These are phyloP conservation scores for Sugiyamaella grinbergsii DNA, from an alignment of 1,139 yeast genomes.

Conservation along the genomic window DNA sequence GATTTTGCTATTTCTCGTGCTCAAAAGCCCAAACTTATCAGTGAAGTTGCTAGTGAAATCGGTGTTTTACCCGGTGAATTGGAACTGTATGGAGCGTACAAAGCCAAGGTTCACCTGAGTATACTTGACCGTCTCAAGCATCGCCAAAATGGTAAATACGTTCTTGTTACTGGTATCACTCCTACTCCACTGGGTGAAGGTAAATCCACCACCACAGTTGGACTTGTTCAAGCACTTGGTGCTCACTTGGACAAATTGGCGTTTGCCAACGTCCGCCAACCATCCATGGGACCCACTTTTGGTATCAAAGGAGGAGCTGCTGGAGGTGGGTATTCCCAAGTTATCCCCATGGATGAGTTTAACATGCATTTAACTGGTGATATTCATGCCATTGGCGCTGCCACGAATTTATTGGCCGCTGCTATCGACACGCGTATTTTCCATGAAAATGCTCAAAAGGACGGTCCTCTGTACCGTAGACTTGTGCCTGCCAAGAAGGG, in stretches of 20 bases:
- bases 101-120: slow-evolving; percentile 83
- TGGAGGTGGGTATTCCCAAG: slow-evolving; percentile 98
- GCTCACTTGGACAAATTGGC: slow-evolving; percentile 86
- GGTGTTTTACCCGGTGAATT: slow-evolving; percentile 81
- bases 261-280: slow-evolving; percentile 96
- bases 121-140: slow-evolving; percentile 68
- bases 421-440: slow-evolving; percentile 98
- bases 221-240: slow-evolving; percentile 97
- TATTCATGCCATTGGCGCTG: slow-evolving; percentile 95
- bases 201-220: slow-evolving; percentile 95
- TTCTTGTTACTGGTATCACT: slow-evolving; percentile 94
- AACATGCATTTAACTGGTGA: slow-evolving; percentile 98
- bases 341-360: slow-evolving; percentile 98
- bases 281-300: slow-evolving; percentile 98
- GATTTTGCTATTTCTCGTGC: slow-evolving; percentile 90
- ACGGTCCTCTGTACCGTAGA: slow-evolving; percentile 81
- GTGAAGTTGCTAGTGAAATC: slow-evolving; percentile 76
- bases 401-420: slow-evolving; percentile 93
- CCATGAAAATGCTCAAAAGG: slow-evolving; percentile 91
- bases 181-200: slow-evolving; percentile 99
- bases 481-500: slow-evolving; percentile 81
- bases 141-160: slow-evolving; percentile 80
- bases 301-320: slow-evolving; percentile 99
- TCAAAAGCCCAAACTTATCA: slow-evolving; percentile 82
- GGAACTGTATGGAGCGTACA: slow-evolving; percentile 87